Base-by-base conservation (phyloP, 2,329 filamentous ascomycete genomes). In the Akanthomyces lecanii region DNA sequence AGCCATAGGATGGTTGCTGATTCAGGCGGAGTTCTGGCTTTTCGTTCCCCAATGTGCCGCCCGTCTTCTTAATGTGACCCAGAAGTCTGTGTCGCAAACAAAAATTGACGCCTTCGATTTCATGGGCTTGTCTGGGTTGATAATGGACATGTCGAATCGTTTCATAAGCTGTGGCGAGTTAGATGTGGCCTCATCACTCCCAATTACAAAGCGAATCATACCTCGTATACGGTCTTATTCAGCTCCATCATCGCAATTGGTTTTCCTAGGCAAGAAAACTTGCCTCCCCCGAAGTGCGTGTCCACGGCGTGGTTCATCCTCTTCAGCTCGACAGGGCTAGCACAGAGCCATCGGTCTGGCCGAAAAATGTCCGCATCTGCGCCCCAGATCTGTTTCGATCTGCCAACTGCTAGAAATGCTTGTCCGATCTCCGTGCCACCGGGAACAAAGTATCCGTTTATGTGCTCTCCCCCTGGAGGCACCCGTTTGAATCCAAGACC, bases 341-440 rank as follows among this genome's bases (percentile, higher is more conserved):
- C 72, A 28, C 77, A 74, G 6, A 85, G 66, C 84, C 83, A 86
- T 47, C 84, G 69, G 71, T 85, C 83, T 0, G 84, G 83, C 10
- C 82, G 71, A 63, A 77, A 86, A 11, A 75, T 70, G 25, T 84
- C 80, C 0, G 81, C 79, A 52, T 86, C 83, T 0, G 72, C 64
- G 1, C 83, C 83, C 69, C 83, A 86, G 0, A 79, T 73, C 0
- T 70, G 70, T 54, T 70, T 75, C 63, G 83, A 79, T 1, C 82
- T 74, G 50, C 82, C 79, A 61, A 86, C 67, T 2, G 83, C 82
- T 75, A 82, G 83, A 2, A 80, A 81, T 59, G 85, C 85, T 28
- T 82, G 77, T 0, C 82, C 83, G 8, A 86, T 70, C 11, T 76
- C 71, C 0, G 82, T 84, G 23, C 83, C 84, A 1, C 77, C 82